Percentiles rank a stretch among this genome's conserved stretches.
Evolutionary conservation across 306 rosid species (phyloP).

Genomic region (Leucaena leucocephala): DNA sequence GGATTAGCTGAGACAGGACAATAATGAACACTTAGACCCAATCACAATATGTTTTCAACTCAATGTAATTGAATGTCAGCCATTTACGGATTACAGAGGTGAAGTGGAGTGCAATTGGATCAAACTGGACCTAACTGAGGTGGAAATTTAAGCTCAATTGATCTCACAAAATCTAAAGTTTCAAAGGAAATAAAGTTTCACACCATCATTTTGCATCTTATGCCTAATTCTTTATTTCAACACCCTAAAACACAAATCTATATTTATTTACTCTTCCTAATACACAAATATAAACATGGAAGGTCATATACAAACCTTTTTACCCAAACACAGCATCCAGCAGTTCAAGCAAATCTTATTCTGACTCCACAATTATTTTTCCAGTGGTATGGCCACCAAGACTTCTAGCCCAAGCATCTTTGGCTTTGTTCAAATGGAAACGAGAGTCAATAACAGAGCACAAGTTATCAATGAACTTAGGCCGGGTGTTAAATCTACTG

Average conservation of each 20-base stretch:
- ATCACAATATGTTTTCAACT: no score
- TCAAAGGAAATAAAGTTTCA: neutral
- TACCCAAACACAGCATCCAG: constrained; percentile 26
- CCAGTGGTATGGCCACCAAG: constrained; percentile 88
- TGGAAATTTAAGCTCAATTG: neutral
- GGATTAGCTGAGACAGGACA: no score
- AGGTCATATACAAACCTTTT: constrained; percentile 14
- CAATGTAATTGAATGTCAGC: no score
- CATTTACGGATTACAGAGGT: no score
- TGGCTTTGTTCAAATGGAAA: constrained; percentile 60
- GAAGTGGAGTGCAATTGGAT: neutral
- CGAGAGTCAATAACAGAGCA: constrained; percentile 65
- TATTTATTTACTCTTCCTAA: neutral
- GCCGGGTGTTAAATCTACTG: constrained; percentile 56
- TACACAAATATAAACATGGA: neutral
- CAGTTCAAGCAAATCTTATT: neutral
- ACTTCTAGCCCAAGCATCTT: constrained; percentile 75
- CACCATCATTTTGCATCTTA: constrained; percentile 24
- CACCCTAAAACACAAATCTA: neutral
- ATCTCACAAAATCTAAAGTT: no score
- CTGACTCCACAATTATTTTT: constrained; percentile 66
- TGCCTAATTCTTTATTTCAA: constrained; percentile 14
- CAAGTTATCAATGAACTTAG: constrained; percentile 41
- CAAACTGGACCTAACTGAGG: neutral
- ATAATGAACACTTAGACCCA: no score